Percentiles rank a stretch among this genome's conserved stretches.
Conservation (phyloP, 192 early-diverging fungal genomes). For the Backusella parvicylindrica region DNA sequence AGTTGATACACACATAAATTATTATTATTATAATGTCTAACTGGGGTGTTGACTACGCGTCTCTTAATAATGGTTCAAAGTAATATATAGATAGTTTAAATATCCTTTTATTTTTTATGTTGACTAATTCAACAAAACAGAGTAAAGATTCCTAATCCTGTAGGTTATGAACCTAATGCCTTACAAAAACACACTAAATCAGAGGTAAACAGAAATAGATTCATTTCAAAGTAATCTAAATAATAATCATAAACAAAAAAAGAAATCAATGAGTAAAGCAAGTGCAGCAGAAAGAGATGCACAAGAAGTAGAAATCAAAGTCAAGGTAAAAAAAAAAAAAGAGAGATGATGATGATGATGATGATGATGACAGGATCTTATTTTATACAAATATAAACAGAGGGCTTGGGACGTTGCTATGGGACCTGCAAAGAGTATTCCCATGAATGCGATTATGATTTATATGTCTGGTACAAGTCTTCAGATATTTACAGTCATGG, state of each 20-base stretch:
- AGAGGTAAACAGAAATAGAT: background rate
- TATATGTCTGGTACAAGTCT: slow-evolving; percentile 98
- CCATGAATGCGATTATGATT: slow-evolving; percentile 98
- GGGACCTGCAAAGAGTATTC: slow-evolving; percentile 84
- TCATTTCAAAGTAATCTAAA: background rate
- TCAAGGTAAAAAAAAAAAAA: slow-evolving; percentile 11
- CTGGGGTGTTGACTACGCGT: slow-evolving; percentile 23
- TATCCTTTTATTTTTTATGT: background rate
- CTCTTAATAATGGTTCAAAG: slow-evolving; percentile 8
- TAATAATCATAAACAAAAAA: background rate
- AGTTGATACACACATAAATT: background rate
- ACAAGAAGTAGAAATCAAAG: slow-evolving; percentile 23
- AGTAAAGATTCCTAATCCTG: slow-evolving; percentile 11
- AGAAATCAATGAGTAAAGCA: slow-evolving; percentile 16
- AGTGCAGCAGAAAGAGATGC: slow-evolving; percentile 12
- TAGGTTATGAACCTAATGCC: slow-evolving; percentile 20
- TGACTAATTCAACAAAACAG: background rate
- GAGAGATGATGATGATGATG: background rate
- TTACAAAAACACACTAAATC: slow-evolving; percentile 10
- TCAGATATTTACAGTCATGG: slow-evolving; percentile 94
- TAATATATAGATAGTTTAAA: background rate
- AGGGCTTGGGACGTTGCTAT: slow-evolving; percentile 98
- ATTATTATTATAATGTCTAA: slow-evolving; percentile 10
- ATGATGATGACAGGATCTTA: background rate
- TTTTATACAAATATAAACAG: slow-evolving; percentile 36